Percentiles rank a stretch among this genome's conserved stretches.
Conservation (phyloP, 179 eudicot species). For the Beta corolliflora region DNA sequence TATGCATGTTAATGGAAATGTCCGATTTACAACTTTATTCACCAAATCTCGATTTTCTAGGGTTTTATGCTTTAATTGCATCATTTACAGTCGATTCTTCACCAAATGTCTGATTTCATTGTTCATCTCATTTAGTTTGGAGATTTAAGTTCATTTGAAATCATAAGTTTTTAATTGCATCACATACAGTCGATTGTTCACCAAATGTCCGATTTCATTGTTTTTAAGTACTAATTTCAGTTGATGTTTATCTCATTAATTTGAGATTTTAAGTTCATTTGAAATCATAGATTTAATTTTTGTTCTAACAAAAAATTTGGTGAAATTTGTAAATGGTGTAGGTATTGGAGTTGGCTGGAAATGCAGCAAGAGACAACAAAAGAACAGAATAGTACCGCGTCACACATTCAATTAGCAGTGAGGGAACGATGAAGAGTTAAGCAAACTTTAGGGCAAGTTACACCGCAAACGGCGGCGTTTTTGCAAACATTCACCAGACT, state of each 20-base stretch:
- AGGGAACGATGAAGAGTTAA: constrained; percentile 48
- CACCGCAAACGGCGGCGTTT: constrained; percentile 57
- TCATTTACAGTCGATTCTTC: no score
- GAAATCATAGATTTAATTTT: not conserved
- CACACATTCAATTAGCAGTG: constrained; percentile 53
- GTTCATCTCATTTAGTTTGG: not conserved
- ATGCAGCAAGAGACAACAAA: constrained; percentile 53
- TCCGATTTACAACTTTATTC: not conserved
- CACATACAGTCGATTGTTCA: no score
- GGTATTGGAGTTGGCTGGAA: constrained; percentile 50
- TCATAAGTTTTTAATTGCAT: no score
- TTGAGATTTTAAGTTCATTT: not conserved
- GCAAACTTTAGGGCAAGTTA: constrained; percentile 47
- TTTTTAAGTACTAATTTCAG: no score
- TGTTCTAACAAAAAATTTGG: not conserved
- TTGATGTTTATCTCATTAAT: not conserved
- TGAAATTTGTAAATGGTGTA: not conserved
- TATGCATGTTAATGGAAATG: not conserved
- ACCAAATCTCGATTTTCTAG: no score
- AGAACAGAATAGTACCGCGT: constrained; percentile 46
- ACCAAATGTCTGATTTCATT: no score
- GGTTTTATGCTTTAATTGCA: no score
- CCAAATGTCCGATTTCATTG: no score
- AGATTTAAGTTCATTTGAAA: no score
- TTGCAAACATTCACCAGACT: constrained; percentile 45